Base-by-base conservation (phyloP, 2,329 filamentous ascomycete genomes). In the Aspergillus pseudonomiae region DNA sequence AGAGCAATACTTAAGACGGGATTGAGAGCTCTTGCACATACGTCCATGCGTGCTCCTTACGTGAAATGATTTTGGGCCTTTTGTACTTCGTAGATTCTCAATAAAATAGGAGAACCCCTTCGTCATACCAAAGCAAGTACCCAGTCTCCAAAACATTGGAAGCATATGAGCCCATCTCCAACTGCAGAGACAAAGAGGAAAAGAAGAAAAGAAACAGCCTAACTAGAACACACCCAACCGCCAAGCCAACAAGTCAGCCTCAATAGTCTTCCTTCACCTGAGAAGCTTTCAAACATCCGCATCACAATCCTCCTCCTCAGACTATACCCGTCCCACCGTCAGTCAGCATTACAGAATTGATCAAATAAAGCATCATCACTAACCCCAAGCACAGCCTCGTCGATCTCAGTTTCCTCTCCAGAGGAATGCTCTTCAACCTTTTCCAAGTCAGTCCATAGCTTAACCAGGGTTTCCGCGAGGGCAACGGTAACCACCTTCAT, bases 381-480 rank as follows among this genome's bases (percentile, higher is more conserved):
- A 34, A 26, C 39, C 34, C 65, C 54, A 32, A 45, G 57, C 2
- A n/a, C 62, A 21, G 16, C 24, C 19, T 58, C 56, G 21, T 63
- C 59, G 10, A 19, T 45, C 55, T 59, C 34, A 24, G 9, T 41
- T 10, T 63, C 60, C 10, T 43, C 32, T 24, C 53, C 57, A 2
- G 45, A 45, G 19, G 16, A 52, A 11, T 58, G 46, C 30, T 61
- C 55, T 14, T 62, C 57, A 28, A 45, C 34, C 52, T 55, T 55
- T 12, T 3, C 21, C 36, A 34, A 28, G n/a, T 30, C 45, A 24
- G 45, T 7, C 7, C 19, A 53, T 39, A 57, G 39, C 43, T 50
- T 28, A 7, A 68, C 56, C 36, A 64, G 6, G 1, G 39, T 61
- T 26, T 70, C 62, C 2, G 64, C 63, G 53, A 61, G 61, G 19